These are phyloP conservation scores for Prunus mume DNA, from an alignment of 306 rosid species.

Conservation along the genomic window DNA sequence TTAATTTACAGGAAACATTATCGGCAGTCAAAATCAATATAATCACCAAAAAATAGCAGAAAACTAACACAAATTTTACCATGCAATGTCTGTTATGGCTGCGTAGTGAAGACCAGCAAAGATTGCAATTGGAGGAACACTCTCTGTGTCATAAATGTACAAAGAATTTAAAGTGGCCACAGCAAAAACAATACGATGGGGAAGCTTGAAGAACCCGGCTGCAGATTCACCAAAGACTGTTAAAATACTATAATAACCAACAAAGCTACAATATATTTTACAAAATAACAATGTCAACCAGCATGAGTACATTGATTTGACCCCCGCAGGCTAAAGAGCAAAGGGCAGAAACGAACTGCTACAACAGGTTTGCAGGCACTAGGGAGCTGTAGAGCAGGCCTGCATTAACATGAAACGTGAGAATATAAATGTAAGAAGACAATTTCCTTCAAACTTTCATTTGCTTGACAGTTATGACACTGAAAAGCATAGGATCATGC, in stretches of 20 bases:
- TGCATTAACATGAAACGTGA: constrained; percentile 39
- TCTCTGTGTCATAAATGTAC: constrained; percentile 81
- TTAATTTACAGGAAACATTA: constrained; percentile 13
- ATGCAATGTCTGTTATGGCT: constrained; percentile 82
- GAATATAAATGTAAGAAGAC: constrained; percentile 22
- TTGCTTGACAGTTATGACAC: constrained; percentile 3
- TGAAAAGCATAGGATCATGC: constrained; percentile 7
- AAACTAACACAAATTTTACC: constrained; percentile 47
- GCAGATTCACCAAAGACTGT: constrained; percentile 34
- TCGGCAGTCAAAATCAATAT: constrained; percentile 7
- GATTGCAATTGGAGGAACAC: constrained; percentile 68
- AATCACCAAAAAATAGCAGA: constrained; percentile 17
- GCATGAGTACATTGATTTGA: constrained; percentile 51
- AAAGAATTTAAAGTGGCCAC: constrained; percentile 86
- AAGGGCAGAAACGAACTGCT: constrained; percentile 81
- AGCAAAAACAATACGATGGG: constrained; percentile 82
- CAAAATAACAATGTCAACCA: constrained; percentile 12
- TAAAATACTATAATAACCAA: constrained; percentile 15
- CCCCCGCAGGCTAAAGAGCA: constrained; percentile 61
- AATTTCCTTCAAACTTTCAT: constrained; percentile 5
- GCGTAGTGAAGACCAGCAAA: constrained; percentile 91
- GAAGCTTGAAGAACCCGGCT: constrained; percentile 78
- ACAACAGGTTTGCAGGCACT: constrained; percentile 81
- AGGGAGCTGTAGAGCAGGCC: constrained; percentile 93
- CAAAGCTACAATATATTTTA: not conserved